These are phyloP conservation scores for Geotrichum fermentans DNA, from an alignment of 1,139 yeast species.

Conservation along the genomic window DNA sequence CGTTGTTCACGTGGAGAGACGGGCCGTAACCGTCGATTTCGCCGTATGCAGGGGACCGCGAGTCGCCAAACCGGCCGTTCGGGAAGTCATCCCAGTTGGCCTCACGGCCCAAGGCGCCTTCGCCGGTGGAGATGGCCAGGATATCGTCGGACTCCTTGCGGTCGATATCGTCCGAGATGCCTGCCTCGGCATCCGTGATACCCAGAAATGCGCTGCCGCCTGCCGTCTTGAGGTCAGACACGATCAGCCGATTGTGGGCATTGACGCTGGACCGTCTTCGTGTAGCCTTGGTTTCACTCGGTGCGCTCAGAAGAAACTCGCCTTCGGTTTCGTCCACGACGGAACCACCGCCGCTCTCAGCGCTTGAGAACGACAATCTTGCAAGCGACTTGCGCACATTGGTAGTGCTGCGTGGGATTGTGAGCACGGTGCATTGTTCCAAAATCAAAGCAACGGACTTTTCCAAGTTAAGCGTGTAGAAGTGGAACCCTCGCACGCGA, in stretches of 20 bases:
- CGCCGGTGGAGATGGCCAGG: constrained; percentile 75
- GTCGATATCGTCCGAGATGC: constrained; percentile 14
- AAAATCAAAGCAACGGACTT: constrained; percentile 84
- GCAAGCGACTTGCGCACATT: constrained; percentile 26
- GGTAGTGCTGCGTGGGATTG: constrained; percentile 4
- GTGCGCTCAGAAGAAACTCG: constrained; percentile 6
- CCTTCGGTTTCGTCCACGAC: constrained; percentile 26
- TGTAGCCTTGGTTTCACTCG: constrained; percentile 25
- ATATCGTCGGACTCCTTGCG: constrained; percentile 49
- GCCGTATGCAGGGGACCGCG: constrained; percentile 92
- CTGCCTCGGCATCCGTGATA: constrained; percentile 24
- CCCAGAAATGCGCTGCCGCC: constrained; percentile 19
- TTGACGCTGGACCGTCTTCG: constrained; percentile 47
- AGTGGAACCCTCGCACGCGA: constrained; percentile 71
- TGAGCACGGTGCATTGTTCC: constrained; percentile 47
- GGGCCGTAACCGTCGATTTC: constrained; percentile 98
- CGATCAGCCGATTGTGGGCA: constrained; percentile 47
- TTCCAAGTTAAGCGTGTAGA: constrained; percentile 84
- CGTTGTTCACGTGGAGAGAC: constrained; percentile 64
- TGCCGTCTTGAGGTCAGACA: constrained; percentile 26
- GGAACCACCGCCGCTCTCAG: constrained; percentile 29
- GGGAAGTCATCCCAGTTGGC: constrained; percentile 99
- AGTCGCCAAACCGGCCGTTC: constrained; percentile 95
- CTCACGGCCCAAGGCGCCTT: constrained; percentile 80
- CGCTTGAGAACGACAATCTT: constrained; percentile 9